These are phyloP conservation scores for Sugiyamaella chiloensis DNA, from an alignment of 805 yeast species.

Conservation along the genomic window DNA sequence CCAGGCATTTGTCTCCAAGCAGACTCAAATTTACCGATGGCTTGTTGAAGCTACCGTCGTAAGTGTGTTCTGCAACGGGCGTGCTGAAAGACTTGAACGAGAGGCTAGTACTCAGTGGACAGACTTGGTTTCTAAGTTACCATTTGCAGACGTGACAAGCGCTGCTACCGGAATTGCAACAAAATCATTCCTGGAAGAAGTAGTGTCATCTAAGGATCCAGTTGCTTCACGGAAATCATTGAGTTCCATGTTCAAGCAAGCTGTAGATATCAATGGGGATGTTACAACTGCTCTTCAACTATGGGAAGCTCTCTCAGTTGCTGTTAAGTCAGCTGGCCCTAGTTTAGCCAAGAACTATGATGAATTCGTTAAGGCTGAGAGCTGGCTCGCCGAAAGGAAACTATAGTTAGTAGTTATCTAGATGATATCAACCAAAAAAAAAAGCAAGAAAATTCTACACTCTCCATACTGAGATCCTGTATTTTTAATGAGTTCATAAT, in stretches of 20 bases:
- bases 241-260: conserved; percentile 27
- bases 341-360: conserved; percentile 29
- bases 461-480: too few species aligned
- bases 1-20: conserved; percentile 58
- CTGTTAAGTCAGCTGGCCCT: conserved; percentile 22
- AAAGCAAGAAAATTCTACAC: too few species aligned
- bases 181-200: conserved; percentile 50
- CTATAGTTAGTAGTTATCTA: neutral
- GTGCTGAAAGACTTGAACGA: conserved; percentile 51
- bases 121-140: conserved; percentile 51
- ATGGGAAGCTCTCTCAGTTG: conserved; percentile 28
- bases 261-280: conserved; percentile 26
- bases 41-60: conserved; percentile 51
- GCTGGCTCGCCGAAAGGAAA: conserved; percentile 14
- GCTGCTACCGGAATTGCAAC: conserved; percentile 61
- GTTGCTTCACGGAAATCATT: conserved; percentile 19
- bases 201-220: conserved; percentile 3
- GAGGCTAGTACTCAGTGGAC: conserved; percentile 54
- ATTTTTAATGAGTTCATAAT: conserved; percentile 4
- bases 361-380: conserved; percentile 19
- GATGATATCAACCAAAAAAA: too few species aligned
- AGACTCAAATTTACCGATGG: conserved; percentile 50
- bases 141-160: conserved; percentile 60
- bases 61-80: conserved; percentile 49
- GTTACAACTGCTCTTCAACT: conserved; percentile 26